A percentile compares a stretch with the other conserved stretches of the same genome.
Evolutionary conservation across 2,329 filamentous ascomycete genomes (phyloP).

Genomic region (Penicillium sp.): DNA sequence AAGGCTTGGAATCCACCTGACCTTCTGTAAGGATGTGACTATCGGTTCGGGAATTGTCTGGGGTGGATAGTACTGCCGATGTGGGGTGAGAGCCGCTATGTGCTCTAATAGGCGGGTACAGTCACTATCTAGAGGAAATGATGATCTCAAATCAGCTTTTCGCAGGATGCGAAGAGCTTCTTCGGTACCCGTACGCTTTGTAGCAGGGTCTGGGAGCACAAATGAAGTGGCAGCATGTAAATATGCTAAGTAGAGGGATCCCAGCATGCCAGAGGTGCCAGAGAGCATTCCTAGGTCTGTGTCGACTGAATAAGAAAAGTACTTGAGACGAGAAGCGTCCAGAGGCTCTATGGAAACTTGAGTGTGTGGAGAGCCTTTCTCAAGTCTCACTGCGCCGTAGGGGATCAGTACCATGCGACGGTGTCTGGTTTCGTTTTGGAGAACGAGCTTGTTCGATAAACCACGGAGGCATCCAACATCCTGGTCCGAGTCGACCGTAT

Average conservation of each 20-base stretch:
- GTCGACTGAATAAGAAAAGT: slow-evolving; percentile 32
- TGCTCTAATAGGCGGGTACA: neutral
- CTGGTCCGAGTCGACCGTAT: slow-evolving; percentile 29
- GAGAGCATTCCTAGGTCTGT: slow-evolving; percentile 25
- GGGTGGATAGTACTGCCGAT: slow-evolving; percentile 32
- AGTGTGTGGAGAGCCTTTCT: slow-evolving; percentile 17
- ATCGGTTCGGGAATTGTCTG: slow-evolving; percentile 10
- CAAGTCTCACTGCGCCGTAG: slow-evolving; percentile 24
- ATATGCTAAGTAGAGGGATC: slow-evolving; percentile 31
- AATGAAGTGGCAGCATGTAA: slow-evolving; percentile 40
- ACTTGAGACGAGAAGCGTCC: slow-evolving; percentile 16
- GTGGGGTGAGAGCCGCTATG: slow-evolving; percentile 34
- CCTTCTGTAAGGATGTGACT: slow-evolving; percentile 26
- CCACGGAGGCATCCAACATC: slow-evolving; percentile 29
- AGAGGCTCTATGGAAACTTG: slow-evolving; percentile 23
- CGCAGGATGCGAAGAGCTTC: slow-evolving; percentile 34
- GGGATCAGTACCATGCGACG: slow-evolving; percentile 31
- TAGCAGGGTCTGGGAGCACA: slow-evolving; percentile 36
- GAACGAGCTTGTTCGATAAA: slow-evolving; percentile 31
- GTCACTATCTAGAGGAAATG: slow-evolving; percentile 17
- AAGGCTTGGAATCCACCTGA: slow-evolving; percentile 28
- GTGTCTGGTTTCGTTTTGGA: slow-evolving; percentile 13
- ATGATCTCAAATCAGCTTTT: slow-evolving; percentile 22
- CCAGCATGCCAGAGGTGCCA: slow-evolving; percentile 16
- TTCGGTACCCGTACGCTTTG: slow-evolving; percentile 36